Percentiles rank a stretch among this genome's conserved stretches.
phyloP scores from a whole-genome alignment of 495 filamentous ascomycete genomes.

The Talaromyces ruber region DNA sequence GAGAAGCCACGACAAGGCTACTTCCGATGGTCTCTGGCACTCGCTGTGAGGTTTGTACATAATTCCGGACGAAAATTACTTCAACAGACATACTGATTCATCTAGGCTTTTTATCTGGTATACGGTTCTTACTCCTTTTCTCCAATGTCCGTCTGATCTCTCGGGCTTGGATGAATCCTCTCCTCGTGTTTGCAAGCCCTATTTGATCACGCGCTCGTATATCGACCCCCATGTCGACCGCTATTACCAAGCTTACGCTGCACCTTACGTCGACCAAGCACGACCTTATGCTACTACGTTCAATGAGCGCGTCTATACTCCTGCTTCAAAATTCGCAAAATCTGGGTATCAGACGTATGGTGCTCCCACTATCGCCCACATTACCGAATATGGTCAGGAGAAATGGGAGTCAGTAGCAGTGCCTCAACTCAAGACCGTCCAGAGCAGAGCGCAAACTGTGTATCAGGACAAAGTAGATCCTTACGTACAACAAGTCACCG shows the following conservation, averaged over 20 bases:
- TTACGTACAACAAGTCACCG: conserved; percentile 54
- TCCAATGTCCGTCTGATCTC: conserved; percentile 70
- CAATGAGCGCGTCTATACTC: conserved; percentile 58
- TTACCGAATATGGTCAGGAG: conserved; percentile 50
- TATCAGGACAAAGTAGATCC: conserved; percentile 66
- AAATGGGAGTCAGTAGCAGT: conserved; percentile 73
- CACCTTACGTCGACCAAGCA: conserved; percentile 69
- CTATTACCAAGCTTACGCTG: conserved; percentile 79
- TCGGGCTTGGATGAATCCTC: conserved; percentile 59
- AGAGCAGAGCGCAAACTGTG: conserved; percentile 46
- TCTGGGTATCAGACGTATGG: conserved; percentile 60
- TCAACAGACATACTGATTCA: conserved; percentile 1
- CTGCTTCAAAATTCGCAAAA: conserved; percentile 54
- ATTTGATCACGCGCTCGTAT: conserved; percentile 60
- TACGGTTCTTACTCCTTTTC: conserved; percentile 62
- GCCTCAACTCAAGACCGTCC: conserved; percentile 60
- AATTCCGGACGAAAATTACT: neutral
- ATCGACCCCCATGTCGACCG: conserved; percentile 70
- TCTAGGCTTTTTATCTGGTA: conserved; percentile 80
- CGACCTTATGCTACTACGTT: conserved; percentile 65
- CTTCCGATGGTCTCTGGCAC: conserved; percentile 43
- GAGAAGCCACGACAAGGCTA: conserved; percentile 24
- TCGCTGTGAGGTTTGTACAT: conserved; percentile 51
- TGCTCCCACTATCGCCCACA: conserved; percentile 64
- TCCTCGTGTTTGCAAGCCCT: conserved; percentile 76